A percentile compares a stretch with the other conserved stretches of the same genome.
Evolutionary conservation across 108 stramenopile species (phyloP).

Genomic region (Skeletonema menzelii): DNA sequence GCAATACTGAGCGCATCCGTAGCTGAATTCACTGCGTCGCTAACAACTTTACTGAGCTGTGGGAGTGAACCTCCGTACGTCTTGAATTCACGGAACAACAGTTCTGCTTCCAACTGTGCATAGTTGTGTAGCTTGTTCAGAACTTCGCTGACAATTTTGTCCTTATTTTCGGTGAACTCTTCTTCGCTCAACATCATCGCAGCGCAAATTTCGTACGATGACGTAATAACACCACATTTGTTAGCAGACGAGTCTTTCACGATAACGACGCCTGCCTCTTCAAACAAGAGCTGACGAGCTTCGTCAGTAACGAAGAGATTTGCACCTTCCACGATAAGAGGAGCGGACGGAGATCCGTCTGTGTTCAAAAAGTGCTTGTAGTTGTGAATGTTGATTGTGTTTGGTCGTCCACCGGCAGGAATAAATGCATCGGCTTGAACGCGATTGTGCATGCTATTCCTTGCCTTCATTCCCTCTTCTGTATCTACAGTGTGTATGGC

Average conservation of each 20-base stretch:
- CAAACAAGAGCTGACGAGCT: slow-evolving; percentile 89
- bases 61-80: slow-evolving; percentile 80
- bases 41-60: slow-evolving; percentile 86
- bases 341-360: slow-evolving; percentile 85
- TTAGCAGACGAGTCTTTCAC: slow-evolving; percentile 99
- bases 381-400: slow-evolving; percentile 92
- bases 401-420: slow-evolving; percentile 96
- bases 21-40: slow-evolving; percentile 87
- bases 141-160: slow-evolving; percentile 91
- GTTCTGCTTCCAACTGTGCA: slow-evolving; percentile 92
- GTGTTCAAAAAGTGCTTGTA: slow-evolving; percentile 78
- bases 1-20: slow-evolving; percentile 91
- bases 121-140: slow-evolving; percentile 82
- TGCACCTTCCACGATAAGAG: slow-evolving; percentile 96
- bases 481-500: slow-evolving; percentile 76
- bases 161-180: slow-evolving; percentile 94
- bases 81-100: slow-evolving; percentile 96
- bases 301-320: slow-evolving; percentile 94
- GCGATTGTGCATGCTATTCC: slow-evolving; percentile 98
- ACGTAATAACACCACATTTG: slow-evolving; percentile 98
- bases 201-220: slow-evolving; percentile 94
- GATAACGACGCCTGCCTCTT: slow-evolving; percentile 94
- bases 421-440: slow-evolving; percentile 95
- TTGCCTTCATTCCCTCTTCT: slow-evolving; percentile 89
- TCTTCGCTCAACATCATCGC: slow-evolving; percentile 93